phyloP scores from a whole-genome alignment of 257 asterid genomes.

The Solanum sitiens region DNA sequence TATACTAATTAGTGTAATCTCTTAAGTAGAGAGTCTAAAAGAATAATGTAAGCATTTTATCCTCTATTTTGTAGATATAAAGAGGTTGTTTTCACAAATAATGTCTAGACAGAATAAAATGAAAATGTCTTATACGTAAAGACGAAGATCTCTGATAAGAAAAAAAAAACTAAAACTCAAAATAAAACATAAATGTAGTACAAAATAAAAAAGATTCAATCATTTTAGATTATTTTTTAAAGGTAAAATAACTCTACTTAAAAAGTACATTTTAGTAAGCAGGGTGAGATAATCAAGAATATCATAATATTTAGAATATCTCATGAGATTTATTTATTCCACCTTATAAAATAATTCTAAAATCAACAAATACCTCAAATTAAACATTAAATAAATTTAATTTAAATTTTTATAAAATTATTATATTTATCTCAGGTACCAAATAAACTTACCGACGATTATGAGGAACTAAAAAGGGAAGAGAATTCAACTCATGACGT shows the following conservation, averaged over 20 bases:
- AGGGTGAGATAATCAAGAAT: not conserved
- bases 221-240: not conserved
- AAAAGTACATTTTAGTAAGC: not conserved
- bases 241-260: not conserved
- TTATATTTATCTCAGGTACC: not conserved
- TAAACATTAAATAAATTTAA: not conserved
- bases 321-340: not conserved
- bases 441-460: not conserved
- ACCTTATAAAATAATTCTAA: not conserved
- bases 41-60: not conserved
- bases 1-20: not conserved
- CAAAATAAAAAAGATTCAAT: not conserved
- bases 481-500: not conserved
- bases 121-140: not conserved
- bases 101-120: not conserved
- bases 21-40: not conserved
- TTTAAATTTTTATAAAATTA: accelerated
- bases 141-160: not conserved
- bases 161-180: not conserved
- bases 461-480: not conserved
- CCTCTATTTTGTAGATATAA: not conserved
- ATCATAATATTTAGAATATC: not conserved
- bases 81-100: too few species aligned
- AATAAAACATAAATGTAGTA: not conserved
- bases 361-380: not conserved